Conservation (phyloP, 441 rosid species). For the Euphorbia celastroides region DNA sequence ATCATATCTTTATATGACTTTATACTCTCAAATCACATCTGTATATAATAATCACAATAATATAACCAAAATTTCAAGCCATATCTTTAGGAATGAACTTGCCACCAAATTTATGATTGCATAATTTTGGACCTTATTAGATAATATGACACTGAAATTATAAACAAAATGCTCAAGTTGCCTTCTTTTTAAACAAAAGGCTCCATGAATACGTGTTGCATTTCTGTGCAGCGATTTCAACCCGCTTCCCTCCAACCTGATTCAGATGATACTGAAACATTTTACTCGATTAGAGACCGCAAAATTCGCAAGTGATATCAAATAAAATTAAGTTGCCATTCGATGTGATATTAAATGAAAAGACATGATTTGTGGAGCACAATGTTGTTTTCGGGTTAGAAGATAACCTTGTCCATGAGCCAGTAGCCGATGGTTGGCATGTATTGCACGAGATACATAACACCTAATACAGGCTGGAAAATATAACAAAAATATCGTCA, state of each 20-base stretch:
- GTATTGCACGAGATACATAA: conserved; percentile 86
- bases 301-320: background rate
- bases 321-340: no score
- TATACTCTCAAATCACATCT: no score
- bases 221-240: conserved; percentile 65
- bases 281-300: background rate
- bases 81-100: no score
- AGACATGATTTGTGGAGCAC: background rate
- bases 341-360: no score
- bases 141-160: no score
- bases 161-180: conserved; percentile 28
- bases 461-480: conserved; percentile 85
- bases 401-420: conserved; percentile 92
- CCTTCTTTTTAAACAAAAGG: conserved; percentile 60
- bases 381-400: background rate
- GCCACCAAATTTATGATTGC: no score
- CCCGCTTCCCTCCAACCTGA: conserved; percentile 76
- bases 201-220: conserved; percentile 70
- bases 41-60: no score
- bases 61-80: no score
- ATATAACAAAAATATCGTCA: background rate
- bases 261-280: conserved; percentile 6
- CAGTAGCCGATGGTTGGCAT: conserved; percentile 80
- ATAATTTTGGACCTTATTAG: no score
- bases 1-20: no score